Evolutionary conservation across 78 protist genomes (phyloP).

Genomic region (Paulinella micropora): DNA sequence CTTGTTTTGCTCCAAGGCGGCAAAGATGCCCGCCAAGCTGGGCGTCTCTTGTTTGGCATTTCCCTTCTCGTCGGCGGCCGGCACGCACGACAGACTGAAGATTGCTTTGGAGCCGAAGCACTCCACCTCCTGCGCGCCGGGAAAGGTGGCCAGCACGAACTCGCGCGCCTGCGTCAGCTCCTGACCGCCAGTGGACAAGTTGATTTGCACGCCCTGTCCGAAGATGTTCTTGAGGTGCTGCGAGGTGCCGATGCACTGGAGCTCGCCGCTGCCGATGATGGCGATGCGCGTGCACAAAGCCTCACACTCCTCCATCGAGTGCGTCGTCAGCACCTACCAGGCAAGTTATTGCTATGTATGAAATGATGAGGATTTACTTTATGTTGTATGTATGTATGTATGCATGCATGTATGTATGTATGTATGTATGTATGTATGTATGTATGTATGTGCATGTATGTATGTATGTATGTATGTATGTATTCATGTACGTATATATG

Average conservation of each 20-base stretch:
- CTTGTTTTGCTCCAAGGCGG: neutral
- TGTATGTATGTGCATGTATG: neutral
- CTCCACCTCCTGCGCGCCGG: neutral
- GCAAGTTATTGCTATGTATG: neutral
- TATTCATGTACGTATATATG: too few relatives aligned
- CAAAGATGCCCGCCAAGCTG: neutral
- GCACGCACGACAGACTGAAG: neutral
- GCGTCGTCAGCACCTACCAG: constrained; percentile 51
- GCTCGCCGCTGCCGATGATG: constrained; percentile 41
- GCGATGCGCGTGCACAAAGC: constrained; percentile 40
- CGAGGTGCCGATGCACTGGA: constrained; percentile 24
- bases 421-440: neutral
- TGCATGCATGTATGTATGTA: neutral
- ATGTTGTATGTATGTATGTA: neutral
- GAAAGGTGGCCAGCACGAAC: neutral
- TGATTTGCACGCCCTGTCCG: neutral
- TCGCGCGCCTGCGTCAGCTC: neutral
- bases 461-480: too few relatives aligned
- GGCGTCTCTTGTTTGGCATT: neutral
- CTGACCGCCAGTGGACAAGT: neutral
- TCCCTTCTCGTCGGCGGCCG: neutral
- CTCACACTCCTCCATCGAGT: constrained; percentile 54
- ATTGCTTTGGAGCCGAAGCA: neutral
- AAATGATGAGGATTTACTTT: neutral
- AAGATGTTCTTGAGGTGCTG: neutral